Base-by-base conservation (phyloP, 768 basidiomycete genomes). In the Russula ochroleuca region DNA sequence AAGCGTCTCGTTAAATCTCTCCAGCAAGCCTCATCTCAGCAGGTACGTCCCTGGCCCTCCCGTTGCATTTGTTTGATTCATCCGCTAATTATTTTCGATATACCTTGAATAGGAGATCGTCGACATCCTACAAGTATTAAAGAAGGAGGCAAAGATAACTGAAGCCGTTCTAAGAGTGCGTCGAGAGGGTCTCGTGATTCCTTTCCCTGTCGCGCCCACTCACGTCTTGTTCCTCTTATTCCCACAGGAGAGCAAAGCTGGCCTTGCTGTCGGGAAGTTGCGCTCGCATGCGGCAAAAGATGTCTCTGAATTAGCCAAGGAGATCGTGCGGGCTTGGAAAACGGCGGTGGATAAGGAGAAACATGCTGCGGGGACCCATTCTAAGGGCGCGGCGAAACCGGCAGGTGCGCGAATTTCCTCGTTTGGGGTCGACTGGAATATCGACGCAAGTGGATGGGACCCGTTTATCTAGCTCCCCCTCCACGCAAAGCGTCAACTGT, bases 241-340 rank as follows among this genome's bases (percentile, higher is more conserved):
- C 8, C 11, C 19, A 33, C 70, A 95, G 94, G 93, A 95, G 76
- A 94, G 92, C 74, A 94, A 90, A 75, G 89, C 87, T 4, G 94
- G 94, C 54, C 77, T 96, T n/a, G 90, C 92, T 0, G 92, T 97
- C 2, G 92, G 93, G 57, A 95, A 95, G 77, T 81, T 95, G 19
- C 84, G 94, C 52, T 79, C 81, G 35, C 88, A 94, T 74, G 77
- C 81, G 0, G 77, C 82, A 14, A 90, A 88, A 70, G 81, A 85
- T 13, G 85, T 97, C 10, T 73, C 91, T 9, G 89, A 92, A 67
- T 77, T 90, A 7, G 92, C 94, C 19, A 96, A 95, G 74, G 92
- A 93, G 68, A 78, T 95, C 50, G 94, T 97, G 54, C 91, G 86
- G 75, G 89, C 87, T 70, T 97, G 94, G 94, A 95, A 95, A 75